Conservation (phyloP, 2,329 filamentous ascomycete species). For the Colletotrichum sp. region DNA sequence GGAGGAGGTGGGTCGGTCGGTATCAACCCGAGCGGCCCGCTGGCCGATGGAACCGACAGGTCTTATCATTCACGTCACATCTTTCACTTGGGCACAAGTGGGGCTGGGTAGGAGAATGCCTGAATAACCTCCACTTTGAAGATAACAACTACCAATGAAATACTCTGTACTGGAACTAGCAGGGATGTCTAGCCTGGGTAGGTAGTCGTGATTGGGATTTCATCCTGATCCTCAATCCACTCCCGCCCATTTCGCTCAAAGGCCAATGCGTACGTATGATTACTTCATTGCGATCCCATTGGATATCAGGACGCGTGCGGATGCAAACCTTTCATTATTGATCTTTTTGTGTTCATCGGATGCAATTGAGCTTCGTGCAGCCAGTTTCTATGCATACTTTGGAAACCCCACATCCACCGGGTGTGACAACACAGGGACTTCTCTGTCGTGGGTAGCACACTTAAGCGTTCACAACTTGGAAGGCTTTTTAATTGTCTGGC, state of each 20-base stretch:
- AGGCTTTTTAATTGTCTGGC: neutral
- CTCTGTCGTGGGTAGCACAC: neutral
- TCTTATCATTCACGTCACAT: neutral
- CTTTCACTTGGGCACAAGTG: neutral
- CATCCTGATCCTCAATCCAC: neutral
- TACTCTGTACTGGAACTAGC: neutral
- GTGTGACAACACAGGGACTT: neutral
- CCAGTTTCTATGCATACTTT: neutral
- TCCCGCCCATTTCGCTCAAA: neutral
- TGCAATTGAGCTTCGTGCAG: neutral
- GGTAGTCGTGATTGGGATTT: neutral
- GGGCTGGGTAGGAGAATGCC: neutral
- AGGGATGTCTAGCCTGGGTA: neutral
- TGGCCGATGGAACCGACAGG: neutral
- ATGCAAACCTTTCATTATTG: neutral
- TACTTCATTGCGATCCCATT: neutral
- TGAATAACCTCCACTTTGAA: neutral
- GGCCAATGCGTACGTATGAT: neutral
- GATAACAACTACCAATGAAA: neutral
- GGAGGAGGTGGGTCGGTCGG: neutral
- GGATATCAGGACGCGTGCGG: neutral
- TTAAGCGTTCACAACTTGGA: neutral
- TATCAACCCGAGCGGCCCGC: neutral
- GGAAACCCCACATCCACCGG: neutral
- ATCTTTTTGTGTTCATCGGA: neutral